Conservation (phyloP, 2,329 filamentous ascomycete genomes). For the Lachnellula cervina region DNA sequence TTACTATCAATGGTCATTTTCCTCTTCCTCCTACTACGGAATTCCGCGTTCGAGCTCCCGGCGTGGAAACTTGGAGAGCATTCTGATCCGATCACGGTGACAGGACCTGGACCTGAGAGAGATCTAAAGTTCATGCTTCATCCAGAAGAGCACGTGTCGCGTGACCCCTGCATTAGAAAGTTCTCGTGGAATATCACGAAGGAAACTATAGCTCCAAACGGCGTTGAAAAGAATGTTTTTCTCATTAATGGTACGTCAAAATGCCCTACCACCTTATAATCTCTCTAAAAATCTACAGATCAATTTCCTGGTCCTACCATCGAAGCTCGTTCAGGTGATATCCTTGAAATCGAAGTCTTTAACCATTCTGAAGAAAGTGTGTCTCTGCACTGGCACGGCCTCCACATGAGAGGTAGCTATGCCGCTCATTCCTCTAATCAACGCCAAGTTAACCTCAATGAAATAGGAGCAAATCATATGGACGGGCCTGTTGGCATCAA, state of each 20-base stretch:
- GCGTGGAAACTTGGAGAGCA: not conserved
- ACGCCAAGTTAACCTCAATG: not conserved
- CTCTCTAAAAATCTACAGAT: not conserved
- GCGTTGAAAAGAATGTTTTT: slow-evolving; percentile 44
- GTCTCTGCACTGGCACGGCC: slow-evolving; percentile 45
- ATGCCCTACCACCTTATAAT: not conserved
- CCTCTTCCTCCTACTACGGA: slow-evolving; percentile 1
- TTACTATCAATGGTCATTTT: not conserved
- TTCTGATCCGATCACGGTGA: not conserved
- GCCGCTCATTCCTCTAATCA: not conserved
- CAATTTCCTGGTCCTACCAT: slow-evolving; percentile 45
- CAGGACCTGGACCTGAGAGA: not conserved
- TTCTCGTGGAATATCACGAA: slow-evolving; percentile 39
- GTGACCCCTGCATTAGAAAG: slow-evolving; percentile 29
- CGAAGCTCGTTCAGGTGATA: slow-evolving; percentile 44
- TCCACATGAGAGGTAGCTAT: slow-evolving; percentile 33
- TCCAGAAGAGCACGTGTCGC: slow-evolving; percentile 38
- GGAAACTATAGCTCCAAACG: slow-evolving; percentile 38
- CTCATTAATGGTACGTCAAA: slow-evolving; percentile 39
- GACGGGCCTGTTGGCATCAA: slow-evolving; percentile 1
- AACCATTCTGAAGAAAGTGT: slow-evolving; percentile 35
- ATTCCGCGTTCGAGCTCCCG: not conserved
- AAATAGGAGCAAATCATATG: slow-evolving; percentile 15
- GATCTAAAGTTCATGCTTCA: slow-evolving; percentile 29
- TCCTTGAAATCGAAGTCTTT: slow-evolving; percentile 39